Conservation (phyloP, 306 rosid species). For the Vigna hirtella region DNA sequence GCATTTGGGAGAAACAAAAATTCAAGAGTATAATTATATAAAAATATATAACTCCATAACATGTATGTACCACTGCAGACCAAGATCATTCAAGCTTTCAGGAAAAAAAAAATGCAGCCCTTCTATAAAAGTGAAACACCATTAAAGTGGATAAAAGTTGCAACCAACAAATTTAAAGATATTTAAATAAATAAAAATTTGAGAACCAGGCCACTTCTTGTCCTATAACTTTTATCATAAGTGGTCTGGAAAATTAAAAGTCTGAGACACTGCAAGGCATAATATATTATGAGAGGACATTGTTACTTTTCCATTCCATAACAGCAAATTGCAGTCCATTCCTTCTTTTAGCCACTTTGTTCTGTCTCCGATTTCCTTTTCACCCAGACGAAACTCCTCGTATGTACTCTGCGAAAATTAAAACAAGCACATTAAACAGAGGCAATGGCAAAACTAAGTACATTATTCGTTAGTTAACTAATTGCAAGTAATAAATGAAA, state of each 20-base stretch:
- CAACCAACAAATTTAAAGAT: slow-evolving; percentile 18
- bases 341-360: slow-evolving; percentile 96
- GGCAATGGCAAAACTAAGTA: slow-evolving; percentile 21
- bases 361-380: slow-evolving; percentile 71
- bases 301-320: slow-evolving; percentile 90
- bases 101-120: background rate
- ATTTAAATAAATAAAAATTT: slow-evolving; percentile 3
- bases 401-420: slow-evolving; percentile 62
- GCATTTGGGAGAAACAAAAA: slow-evolving; percentile 1
- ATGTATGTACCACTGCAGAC: slow-evolving; percentile 8
- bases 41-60: background rate
- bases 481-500: slow-evolving; percentile 13
- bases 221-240: slow-evolving; percentile 10
- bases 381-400: slow-evolving; percentile 84
- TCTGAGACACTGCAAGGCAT: slow-evolving; percentile 14
- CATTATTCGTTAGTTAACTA: slow-evolving; percentile 31
- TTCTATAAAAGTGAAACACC: slow-evolving; percentile 14
- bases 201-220: slow-evolving; percentile 15
- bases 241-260: slow-evolving; percentile 8
- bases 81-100: slow-evolving; percentile 27
- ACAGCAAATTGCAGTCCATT: slow-evolving; percentile 87
- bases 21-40: background rate
- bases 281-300: slow-evolving; percentile 36
- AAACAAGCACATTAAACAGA: slow-evolving; percentile 35
- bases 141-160: slow-evolving; percentile 27